Evolutionary conservation across 441 rosid species (phyloP), one percentile per base, ranked within the genome.

Genomic region (Dalechampia spathulata): DNA sequence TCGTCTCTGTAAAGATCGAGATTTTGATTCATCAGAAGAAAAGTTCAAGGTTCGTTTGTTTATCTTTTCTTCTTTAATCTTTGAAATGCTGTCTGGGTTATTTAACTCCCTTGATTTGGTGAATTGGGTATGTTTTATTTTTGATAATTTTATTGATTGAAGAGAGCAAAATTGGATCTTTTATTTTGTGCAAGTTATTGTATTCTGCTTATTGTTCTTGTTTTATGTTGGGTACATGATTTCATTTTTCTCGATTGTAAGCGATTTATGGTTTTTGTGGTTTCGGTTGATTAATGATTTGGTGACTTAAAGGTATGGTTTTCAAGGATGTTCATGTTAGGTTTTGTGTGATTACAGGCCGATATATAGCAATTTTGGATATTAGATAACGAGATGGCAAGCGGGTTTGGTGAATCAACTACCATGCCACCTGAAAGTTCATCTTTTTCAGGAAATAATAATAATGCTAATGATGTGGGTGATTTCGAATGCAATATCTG

Each of bases 401-500:
- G 54, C 58, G 80, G 68, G 20, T 65, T 52, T 51, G 74, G 65
- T 41, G 90, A 81, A 72, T 62, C 78, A 21, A 68, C 73, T 16
- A 74, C 74, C 55, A 23, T 61, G 26, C 65, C 62, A 0, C 56
- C 71, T 7, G 75, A 49, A 11, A 62, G 60, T 39, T 58, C 78
- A 1, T 66, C 79, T 19, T 74, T 60, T 59, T 64, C 68, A 0
- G 72, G 53, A 30, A 64, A 58, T 6, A 49, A 23, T 27, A 47
- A n/a, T 32, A 64, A 63, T 26, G 40, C 52, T 43, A 79, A 69
- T 60, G 94, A 83, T 50, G 78, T 70, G 12, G 83, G 79, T 17
- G 80, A 78, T 73, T 92, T 88, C 23, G 96, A 92, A 59, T 92
- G 98, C 79, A 92, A 92, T 70, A 92, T 92, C 41, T 92, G 96